Evolutionary conservation across 306 rosid genomes (phyloP).

Genomic region (Heteromeles arbutifolia): DNA sequence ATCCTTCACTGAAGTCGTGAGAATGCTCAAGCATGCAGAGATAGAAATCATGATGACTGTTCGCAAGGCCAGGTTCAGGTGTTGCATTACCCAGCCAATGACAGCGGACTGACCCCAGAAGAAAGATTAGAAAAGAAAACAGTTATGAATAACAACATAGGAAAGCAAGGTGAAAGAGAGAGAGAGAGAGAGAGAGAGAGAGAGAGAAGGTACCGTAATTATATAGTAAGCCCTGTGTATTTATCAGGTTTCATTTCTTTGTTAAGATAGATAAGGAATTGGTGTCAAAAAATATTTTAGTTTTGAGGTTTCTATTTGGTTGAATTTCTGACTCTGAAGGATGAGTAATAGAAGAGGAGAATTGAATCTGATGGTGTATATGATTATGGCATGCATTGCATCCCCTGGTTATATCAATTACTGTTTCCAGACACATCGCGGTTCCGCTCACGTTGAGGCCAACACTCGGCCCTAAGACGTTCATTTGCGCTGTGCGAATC

Average conservation of each 20-base stretch:
- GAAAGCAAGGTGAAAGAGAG: slow-evolving; percentile 35
- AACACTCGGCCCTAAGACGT: too few relatives aligned
- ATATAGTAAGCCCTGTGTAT: slow-evolving; percentile 46
- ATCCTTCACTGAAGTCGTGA: slow-evolving; percentile 71
- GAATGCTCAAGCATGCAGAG: slow-evolving; percentile 90
- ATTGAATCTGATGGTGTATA: not conserved
- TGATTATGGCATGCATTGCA: not conserved
- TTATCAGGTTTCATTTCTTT: slow-evolving; percentile 45
- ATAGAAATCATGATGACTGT: slow-evolving; percentile 86
- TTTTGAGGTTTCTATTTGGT: slow-evolving; percentile 23
- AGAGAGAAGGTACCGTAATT: slow-evolving; percentile 29
- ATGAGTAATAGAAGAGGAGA: slow-evolving; percentile 42
- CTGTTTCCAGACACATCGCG: too few relatives aligned
- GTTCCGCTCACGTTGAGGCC: too few relatives aligned
- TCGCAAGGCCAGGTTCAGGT: slow-evolving; percentile 95
- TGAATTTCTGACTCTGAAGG: slow-evolving; percentile 42
- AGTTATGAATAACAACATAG: slow-evolving; percentile 17
- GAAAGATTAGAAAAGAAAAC: slow-evolving; percentile 24
- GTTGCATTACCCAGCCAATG: slow-evolving; percentile 90
- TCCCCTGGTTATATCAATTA: not conserved
- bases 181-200: slow-evolving; percentile 20
- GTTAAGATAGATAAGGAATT: slow-evolving; percentile 27
- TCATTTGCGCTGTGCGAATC: not conserved
- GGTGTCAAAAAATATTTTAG: slow-evolving; percentile 22
- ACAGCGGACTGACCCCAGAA: slow-evolving; percentile 64